phyloP scores from a whole-genome alignment of 2,329 filamentous ascomycete genomes.

The Ophiosphaerella narmari region DNA sequence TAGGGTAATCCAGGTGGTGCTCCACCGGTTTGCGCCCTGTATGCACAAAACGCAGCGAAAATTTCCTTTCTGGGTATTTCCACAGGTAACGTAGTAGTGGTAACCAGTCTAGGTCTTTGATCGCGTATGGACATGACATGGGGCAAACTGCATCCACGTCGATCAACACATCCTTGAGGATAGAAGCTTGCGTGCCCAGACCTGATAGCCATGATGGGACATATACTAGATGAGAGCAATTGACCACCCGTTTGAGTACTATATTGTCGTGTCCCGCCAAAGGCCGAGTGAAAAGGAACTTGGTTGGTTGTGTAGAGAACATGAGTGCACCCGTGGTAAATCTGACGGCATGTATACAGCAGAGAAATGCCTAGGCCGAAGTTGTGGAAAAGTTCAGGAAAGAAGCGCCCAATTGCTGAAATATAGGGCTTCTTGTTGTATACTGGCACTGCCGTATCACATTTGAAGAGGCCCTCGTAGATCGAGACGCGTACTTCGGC shows the following conservation, averaged over 20 bases:
- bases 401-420: neutral
- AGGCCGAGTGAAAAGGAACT: constrained; percentile 1
- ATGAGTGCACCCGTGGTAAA: constrained; percentile 5
- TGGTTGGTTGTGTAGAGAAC: constrained; percentile 7
- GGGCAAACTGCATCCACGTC: neutral
- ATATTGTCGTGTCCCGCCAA: neutral
- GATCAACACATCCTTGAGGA: neutral
- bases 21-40: neutral
- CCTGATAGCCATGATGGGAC: neutral
- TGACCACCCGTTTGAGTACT: neutral
- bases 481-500: constrained; percentile 12
- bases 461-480: constrained; percentile 12
- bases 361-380: neutral
- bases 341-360: constrained; percentile 4
- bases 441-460: constrained; percentile 7
- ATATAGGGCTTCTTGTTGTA: constrained; percentile 3
- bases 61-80: neutral
- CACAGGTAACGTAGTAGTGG: neutral
- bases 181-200: neutral
- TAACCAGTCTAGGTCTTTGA: neutral
- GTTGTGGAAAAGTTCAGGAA: neutral
- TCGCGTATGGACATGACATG: neutral
- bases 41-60: neutral
- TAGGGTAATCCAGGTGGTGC: neutral
- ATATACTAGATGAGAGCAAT: neutral